These are phyloP conservation scores for Emergomyces africanus DNA, from an alignment of 2,329 filamentous ascomycete genomes.

Conservation along the genomic window DNA sequence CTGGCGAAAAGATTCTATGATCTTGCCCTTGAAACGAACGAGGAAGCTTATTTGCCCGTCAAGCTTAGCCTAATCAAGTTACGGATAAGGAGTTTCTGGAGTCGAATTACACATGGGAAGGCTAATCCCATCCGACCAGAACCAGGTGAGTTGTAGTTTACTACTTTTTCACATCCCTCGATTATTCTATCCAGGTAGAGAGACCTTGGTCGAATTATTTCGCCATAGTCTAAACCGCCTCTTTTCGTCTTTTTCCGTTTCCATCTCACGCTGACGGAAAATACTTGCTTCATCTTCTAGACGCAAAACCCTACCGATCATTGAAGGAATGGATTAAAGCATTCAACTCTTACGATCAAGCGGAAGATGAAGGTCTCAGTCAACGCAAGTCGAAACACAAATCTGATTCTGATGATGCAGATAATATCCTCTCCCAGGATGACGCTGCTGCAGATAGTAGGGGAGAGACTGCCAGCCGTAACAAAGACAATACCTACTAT, in stretches of 20 bases:
- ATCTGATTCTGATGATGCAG: slow-evolving; percentile 40
- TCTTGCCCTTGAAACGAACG: slow-evolving; percentile 76
- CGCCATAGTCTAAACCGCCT: not conserved
- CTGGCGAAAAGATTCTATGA: slow-evolving; percentile 96
- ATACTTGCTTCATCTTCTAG: slow-evolving; percentile 33
- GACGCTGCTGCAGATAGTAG: slow-evolving; percentile 13
- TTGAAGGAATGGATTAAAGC: slow-evolving; percentile 76
- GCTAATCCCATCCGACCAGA: slow-evolving; percentile 90
- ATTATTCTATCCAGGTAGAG: not conserved
- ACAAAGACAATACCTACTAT: slow-evolving; percentile 39
- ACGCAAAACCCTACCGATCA: slow-evolving; percentile 58
- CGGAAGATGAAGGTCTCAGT: slow-evolving; percentile 50
- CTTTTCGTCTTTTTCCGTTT: not conserved
- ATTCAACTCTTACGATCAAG: slow-evolving; percentile 60
- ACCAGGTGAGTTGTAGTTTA: slow-evolving; percentile 46
- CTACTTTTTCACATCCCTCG: not conserved
- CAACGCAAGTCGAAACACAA: slow-evolving; percentile 36
- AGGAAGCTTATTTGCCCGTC: slow-evolving; percentile 87
- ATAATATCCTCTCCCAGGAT: slow-evolving; percentile 22
- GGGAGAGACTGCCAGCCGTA: slow-evolving; percentile 13
- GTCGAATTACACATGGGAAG: slow-evolving; percentile 76
- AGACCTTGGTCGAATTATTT: not conserved
- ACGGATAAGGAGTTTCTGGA: slow-evolving; percentile 80
- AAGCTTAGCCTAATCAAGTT: slow-evolving; percentile 79
- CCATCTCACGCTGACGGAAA: slow-evolving; percentile 17